A percentile compares a stretch with the other conserved stretches of the same genome.
These are phyloP conservation scores for Aspergillus haitiensis DNA, from an alignment of 495 filamentous ascomycete genomes.

Conservation along the genomic window DNA sequence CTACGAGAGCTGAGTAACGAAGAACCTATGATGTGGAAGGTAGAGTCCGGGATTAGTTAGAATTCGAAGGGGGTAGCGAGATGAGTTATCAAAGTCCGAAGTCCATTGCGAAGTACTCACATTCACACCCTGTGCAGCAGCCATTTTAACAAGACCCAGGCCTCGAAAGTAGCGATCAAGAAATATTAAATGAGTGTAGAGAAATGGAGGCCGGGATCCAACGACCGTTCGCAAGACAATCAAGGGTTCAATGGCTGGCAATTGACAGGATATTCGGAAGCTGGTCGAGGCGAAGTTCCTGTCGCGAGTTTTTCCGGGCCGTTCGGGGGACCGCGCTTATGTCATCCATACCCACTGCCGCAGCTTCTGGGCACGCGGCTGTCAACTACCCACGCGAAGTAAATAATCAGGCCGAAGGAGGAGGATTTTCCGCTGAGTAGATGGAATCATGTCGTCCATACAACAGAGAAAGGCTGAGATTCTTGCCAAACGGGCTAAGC, in stretches of 20 bases:
- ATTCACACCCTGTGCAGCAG: constrained; percentile 51
- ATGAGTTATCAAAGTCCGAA: not conserved
- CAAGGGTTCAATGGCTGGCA: constrained; percentile 45
- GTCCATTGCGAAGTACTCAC: constrained; percentile 37
- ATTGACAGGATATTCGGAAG: constrained; percentile 26
- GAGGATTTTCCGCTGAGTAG: not conserved
- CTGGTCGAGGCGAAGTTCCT: constrained; percentile 46
- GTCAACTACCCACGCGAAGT: constrained; percentile 9
- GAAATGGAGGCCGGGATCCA: constrained; percentile 31
- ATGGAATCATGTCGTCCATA: constrained; percentile 51
- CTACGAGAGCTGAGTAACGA: constrained; percentile 84
- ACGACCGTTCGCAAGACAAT: constrained; percentile 38
- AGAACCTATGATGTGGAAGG: constrained; percentile 66
- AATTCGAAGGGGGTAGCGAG: constrained; percentile 11
- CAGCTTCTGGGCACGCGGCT: constrained; percentile 14
- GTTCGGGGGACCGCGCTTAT: constrained; percentile 42
- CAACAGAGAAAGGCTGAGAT: constrained; percentile 93
- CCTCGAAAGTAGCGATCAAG: constrained; percentile 30
- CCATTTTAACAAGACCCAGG: constrained; percentile 41
- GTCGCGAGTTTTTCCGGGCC: constrained; percentile 57
- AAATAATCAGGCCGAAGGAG: constrained; percentile 28
- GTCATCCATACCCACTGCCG: constrained; percentile 38
- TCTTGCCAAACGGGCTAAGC: constrained; percentile 86
- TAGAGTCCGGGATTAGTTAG: constrained; percentile 8
- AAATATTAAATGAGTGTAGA: constrained; percentile 24